Conservation (phyloP, 495 filamentous ascomycete species). For the Xylaria palmicola region DNA sequence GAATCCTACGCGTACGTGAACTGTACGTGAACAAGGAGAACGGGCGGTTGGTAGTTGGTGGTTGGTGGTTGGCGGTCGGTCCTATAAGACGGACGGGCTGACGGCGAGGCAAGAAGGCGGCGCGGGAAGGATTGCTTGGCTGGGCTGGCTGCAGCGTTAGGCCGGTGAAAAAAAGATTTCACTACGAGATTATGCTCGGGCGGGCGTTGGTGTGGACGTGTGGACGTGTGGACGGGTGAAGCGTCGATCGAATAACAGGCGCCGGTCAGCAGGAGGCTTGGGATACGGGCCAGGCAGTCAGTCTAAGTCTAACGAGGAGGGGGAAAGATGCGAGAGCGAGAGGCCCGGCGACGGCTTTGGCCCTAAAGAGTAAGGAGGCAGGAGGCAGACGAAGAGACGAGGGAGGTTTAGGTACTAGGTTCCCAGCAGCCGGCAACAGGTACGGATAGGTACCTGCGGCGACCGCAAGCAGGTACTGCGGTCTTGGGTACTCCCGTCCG, state of each 20-base stretch:
- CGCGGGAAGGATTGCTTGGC: slow-evolving; percentile 17
- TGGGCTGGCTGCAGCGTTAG: slow-evolving; percentile 11
- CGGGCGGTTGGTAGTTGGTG: background rate
- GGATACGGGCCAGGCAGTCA: background rate
- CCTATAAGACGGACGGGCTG: slow-evolving; percentile 7
- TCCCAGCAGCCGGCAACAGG: too few species aligned
- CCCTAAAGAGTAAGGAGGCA: slow-evolving; percentile 9
- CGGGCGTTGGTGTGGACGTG: background rate
- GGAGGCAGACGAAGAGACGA: background rate
- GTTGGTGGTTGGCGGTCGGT: background rate
- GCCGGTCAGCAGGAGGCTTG: slow-evolving; percentile 12
- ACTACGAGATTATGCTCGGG: slow-evolving; percentile 11
- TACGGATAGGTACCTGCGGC: too few species aligned
- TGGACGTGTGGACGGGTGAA: background rate
- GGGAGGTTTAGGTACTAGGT: too few species aligned
- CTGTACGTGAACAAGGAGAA: background rate
- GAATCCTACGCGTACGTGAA: slow-evolving; percentile 14
- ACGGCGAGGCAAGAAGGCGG: slow-evolving; percentile 16
- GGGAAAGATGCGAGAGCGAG: slow-evolving; percentile 8
- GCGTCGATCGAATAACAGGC: background rate
- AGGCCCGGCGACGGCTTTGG: background rate
- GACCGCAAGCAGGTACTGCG: too few species aligned
- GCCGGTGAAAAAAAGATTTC: slow-evolving; percentile 8
- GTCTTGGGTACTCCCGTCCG: background rate
- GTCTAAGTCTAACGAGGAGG: background rate